A percentile compares a stretch with the other conserved stretches of the same genome.
Evolutionary conservation across 441 rosid species (phyloP).

Genomic region (Geranium incanum): DNA sequence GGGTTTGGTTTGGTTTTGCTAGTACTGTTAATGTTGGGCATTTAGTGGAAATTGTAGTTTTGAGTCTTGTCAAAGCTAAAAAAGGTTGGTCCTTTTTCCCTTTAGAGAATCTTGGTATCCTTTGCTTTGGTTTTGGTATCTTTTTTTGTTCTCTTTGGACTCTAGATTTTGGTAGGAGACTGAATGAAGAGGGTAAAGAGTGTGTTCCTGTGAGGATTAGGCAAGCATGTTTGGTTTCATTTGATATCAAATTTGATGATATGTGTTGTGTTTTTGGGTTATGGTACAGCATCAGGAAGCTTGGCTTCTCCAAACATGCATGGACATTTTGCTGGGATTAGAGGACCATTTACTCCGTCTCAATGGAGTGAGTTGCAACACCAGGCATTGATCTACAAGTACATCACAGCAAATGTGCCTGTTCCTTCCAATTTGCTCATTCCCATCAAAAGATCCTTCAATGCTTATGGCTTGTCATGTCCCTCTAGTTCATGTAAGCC

Average conservation of each 20-base stretch:
- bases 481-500: constrained; percentile 46
- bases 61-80: constrained; percentile 20
- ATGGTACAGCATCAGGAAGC: constrained; percentile 35
- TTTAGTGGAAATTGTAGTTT: constrained; percentile 12
- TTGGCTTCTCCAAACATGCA: constrained; percentile 42
- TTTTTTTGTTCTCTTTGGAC: neutral
- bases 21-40: neutral
- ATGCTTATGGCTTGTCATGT: constrained; percentile 36
- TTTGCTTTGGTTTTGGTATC: neutral
- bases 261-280: constrained; percentile 33
- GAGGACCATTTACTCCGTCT: constrained; percentile 68
- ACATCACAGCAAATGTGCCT: constrained; percentile 63
- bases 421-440: constrained; percentile 64
- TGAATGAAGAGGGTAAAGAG: neutral
- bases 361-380: constrained; percentile 91
- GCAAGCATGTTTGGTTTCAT: neutral
- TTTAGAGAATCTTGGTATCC: neutral
- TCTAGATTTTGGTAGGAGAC: neutral
- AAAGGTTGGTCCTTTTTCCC: neutral
- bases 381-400: constrained; percentile 87
- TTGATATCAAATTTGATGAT: neutral
- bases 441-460: constrained; percentile 56
- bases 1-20: constrained; percentile 12
- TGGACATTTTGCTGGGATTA: constrained; percentile 35
- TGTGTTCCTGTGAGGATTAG: neutral